A percentile compares a stretch with the other conserved stretches of the same genome.
phyloP scores from a whole-genome alignment of 495 filamentous ascomycete species.

The Penicillium cinerascens region DNA sequence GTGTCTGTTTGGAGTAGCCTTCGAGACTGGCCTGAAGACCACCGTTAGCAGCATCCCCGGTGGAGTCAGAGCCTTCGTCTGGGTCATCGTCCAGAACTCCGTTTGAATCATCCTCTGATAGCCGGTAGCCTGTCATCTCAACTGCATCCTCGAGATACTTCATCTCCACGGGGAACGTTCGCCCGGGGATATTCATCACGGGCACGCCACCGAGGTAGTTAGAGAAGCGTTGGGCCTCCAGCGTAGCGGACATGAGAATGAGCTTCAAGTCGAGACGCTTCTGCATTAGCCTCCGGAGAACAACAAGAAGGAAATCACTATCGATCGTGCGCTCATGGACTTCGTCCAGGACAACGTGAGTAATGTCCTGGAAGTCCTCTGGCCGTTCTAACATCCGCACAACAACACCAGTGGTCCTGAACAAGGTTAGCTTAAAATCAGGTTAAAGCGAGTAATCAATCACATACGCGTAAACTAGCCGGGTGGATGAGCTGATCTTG shows the following conservation, averaged over 20 bases:
- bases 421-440: conserved; percentile 3
- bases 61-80: conserved; percentile 46
- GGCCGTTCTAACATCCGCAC: conserved; percentile 94
- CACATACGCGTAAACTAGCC: conserved; percentile 75
- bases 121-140: conserved; percentile 69
- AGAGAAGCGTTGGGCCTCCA: conserved; percentile 88
- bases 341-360: conserved; percentile 90
- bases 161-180: conserved; percentile 86
- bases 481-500: conserved; percentile 72
- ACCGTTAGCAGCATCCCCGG: conserved; percentile 30
- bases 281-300: conserved; percentile 75
- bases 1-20: conserved; percentile 70
- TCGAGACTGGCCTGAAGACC: conserved; percentile 50
- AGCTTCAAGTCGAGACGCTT: conserved; percentile 73
- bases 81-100: conserved; percentile 43
- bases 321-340: conserved; percentile 94
- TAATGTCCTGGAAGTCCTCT: conserved; percentile 79
- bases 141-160: conserved; percentile 90
- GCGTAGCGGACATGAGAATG: conserved; percentile 93
- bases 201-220: conserved; percentile 81
- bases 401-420: conserved; percentile 72
- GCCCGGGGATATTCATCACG: conserved; percentile 81
- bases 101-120: conserved; percentile 48
- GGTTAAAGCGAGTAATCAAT: background rate
- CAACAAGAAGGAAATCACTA: conserved; percentile 89